These are phyloP conservation scores for Backusella morwellensis DNA, from an alignment of 192 early-diverging fungal genomes.

Conservation along the genomic window DNA sequence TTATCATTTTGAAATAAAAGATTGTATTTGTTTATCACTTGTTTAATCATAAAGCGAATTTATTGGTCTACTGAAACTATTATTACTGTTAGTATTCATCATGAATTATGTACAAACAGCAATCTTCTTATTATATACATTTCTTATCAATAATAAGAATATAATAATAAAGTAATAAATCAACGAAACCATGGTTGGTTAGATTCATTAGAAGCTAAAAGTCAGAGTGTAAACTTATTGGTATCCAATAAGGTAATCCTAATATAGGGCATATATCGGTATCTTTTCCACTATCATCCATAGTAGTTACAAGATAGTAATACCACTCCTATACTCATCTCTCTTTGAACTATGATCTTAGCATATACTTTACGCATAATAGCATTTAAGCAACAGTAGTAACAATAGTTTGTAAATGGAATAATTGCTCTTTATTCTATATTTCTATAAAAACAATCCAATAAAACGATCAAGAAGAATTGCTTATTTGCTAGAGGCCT, in stretches of 20 bases:
- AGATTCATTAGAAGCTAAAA: slow-evolving; percentile 2
- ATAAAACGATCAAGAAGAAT: neutral
- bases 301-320: no score
- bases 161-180: neutral
- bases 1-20: no score
- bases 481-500: neutral
- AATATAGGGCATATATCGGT: neutral
- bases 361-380: neutral
- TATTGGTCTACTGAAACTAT: neutral
- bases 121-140: neutral
- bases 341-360: neutral
- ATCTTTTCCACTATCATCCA: neutral
- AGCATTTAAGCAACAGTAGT: neutral
- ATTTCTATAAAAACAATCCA: neutral
- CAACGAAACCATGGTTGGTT: neutral
- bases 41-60: neutral
- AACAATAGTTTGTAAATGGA: neutral
- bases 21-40: neutral
- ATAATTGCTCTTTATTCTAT: neutral
- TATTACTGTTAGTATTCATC: neutral
- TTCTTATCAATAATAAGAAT: neutral
- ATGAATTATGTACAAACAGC: neutral
- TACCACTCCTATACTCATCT: neutral
- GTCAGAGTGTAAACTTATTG: neutral
- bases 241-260: neutral